Conservation (phyloP, 345 rosid species). For the Abelmoschus esculentus region DNA sequence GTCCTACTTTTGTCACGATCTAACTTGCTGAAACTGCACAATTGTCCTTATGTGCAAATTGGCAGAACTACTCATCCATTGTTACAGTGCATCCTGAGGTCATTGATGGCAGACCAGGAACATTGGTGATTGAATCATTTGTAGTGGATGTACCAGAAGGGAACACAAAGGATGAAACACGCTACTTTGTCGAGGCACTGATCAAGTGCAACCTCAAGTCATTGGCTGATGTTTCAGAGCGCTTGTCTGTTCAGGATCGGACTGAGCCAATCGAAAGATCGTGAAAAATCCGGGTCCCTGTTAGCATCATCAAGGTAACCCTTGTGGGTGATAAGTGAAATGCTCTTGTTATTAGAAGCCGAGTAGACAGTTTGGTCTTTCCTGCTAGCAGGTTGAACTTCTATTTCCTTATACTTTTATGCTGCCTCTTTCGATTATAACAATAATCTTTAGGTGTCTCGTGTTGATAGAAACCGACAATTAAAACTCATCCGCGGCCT, state of each 20-base stretch:
- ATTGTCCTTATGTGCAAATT: conserved; percentile 1
- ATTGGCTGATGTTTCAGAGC: conserved; percentile 78
- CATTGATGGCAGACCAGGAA: conserved; percentile 72
- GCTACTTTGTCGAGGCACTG: conserved; percentile 89
- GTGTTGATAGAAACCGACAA: conserved; percentile 20
- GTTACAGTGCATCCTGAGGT: conserved; percentile 85
- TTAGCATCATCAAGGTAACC: neutral
- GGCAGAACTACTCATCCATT: conserved; percentile 85
- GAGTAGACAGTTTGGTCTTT: neutral
- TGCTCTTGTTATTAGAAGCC: neutral
- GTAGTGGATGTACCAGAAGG: conserved; percentile 94
- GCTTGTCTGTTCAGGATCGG: conserved; percentile 66
- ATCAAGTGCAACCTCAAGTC: conserved; percentile 90
- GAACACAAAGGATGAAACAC: conserved; percentile 91
- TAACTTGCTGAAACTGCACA: neutral
- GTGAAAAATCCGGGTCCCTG: neutral
- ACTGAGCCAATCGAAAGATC: conserved; percentile 41
- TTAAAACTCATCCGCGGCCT: conserved; percentile 9
- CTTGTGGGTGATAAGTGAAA: neutral
- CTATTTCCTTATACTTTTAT: conserved; percentile 3
- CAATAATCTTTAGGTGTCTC: conserved; percentile 14
- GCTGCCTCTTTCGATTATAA: conserved; percentile 1
- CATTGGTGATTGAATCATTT: conserved; percentile 81
- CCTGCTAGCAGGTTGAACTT: conserved; percentile 4
- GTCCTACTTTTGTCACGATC: neutral